Percentiles rank a stretch among this genome's conserved stretches.
These are phyloP conservation scores for Lachnum nothofagi DNA, from an alignment of 2,329 filamentous ascomycete species.

Conservation along the genomic window DNA sequence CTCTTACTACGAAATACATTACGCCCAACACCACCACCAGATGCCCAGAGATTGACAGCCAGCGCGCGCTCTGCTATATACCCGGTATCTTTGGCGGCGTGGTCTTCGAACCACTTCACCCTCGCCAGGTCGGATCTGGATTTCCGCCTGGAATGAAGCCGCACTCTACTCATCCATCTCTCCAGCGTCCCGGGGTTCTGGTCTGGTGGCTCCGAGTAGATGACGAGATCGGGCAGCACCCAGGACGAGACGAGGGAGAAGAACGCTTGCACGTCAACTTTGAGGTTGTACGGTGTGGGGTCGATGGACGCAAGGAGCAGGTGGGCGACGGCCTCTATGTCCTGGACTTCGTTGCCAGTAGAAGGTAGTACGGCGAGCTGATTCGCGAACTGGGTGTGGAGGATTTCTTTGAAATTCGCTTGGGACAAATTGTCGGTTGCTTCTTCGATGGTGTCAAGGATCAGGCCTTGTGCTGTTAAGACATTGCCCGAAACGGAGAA, in stretches of 20 bases:
- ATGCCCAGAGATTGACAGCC: not conserved
- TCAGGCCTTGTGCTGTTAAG: not conserved
- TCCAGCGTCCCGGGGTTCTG: too few relatives aligned
- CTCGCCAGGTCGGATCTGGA: too few relatives aligned
- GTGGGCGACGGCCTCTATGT: not conserved
- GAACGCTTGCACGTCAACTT: not conserved
- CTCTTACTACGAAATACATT: not conserved
- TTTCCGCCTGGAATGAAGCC: too few relatives aligned
- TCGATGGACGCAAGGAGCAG: not conserved
- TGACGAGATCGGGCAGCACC: not conserved
- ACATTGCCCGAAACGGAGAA: not conserved
- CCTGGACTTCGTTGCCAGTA: not conserved
- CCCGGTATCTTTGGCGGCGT: not conserved
- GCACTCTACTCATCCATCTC: too few relatives aligned
- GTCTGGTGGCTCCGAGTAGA: too few relatives aligned
- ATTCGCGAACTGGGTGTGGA: not conserved
- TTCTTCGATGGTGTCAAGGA: not conserved
- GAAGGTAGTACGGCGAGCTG: not conserved
- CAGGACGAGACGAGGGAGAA: too few relatives aligned
- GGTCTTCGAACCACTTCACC: not conserved
- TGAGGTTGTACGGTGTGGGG: not conserved
- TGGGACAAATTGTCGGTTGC: not conserved
- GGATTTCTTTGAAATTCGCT: not conserved
- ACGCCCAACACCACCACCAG: not conserved
- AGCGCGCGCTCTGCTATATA: not conserved